Evolutionary conservation across 371 early-diverging fungal genomes (phyloP).

Genomic region (Dentiscutata heterogama): DNA sequence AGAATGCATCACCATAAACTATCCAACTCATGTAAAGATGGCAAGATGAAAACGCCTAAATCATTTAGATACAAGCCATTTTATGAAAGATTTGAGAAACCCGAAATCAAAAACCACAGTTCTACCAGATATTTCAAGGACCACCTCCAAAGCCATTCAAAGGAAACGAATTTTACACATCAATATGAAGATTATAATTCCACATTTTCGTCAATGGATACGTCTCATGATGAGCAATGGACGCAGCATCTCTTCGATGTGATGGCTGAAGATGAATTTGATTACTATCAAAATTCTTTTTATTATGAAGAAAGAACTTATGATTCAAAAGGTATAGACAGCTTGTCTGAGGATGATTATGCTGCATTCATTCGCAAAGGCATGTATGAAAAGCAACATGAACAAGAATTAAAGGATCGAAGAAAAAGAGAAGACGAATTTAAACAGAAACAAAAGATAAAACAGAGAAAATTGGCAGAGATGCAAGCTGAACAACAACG

Average conservation of each 20-base stretch:
- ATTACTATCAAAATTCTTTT: background rate
- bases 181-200: too few relatives aligned
- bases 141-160: too few relatives aligned
- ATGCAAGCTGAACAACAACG: background rate
- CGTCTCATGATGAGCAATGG: background rate
- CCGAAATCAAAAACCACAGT: too few relatives aligned
- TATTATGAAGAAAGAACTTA: background rate
- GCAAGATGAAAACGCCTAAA: too few relatives aligned
- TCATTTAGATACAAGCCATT: too few relatives aligned
- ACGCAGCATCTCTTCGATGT: background rate
- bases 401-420: slow-evolving; percentile 11
- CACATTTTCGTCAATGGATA: too few relatives aligned
- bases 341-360: slow-evolving; percentile 18
- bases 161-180: too few relatives aligned
- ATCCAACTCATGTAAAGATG: too few relatives aligned
- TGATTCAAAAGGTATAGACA: background rate
- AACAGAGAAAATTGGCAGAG: background rate
- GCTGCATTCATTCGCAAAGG: slow-evolving; percentile 24
- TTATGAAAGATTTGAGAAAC: too few relatives aligned
- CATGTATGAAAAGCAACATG: slow-evolving; percentile 21
- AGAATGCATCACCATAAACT: too few relatives aligned
- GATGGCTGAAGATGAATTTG: background rate
- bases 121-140: too few relatives aligned
- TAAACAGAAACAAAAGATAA: background rate
- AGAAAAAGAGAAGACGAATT: background rate